Base-by-base conservation (phyloP, 1,139 yeast genomes). In the Candida neerlandica region DNA sequence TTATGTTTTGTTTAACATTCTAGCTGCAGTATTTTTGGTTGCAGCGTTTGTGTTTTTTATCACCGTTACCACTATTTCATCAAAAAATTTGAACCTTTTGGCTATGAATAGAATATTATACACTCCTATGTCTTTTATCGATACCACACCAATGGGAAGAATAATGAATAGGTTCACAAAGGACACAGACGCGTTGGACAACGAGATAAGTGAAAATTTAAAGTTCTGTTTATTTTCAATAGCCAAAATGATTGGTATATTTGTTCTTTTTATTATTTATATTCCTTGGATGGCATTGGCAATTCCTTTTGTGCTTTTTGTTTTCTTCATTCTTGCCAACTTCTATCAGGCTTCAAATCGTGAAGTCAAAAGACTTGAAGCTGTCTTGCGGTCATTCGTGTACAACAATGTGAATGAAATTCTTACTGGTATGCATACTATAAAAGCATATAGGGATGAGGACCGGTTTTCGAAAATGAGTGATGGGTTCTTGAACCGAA, bases 181-280 rank as follows among this genome's bases (percentile, higher is more conserved):
- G 60, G 97, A 90, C 65, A 86, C 95, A 0, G 96, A 89, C 62
- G 84, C 85, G 32, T 70, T 89, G 58, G 97, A 90, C 64, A 87
- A 86, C 61, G 90, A 86, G 59, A 71, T 85, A 49, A 80, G 85
- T 40, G 86, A 83, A 55, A 84, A 81, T 61, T 56, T 81, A 44
- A 74, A 88, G 59, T 61, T 83, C 52, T 67, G 81, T 49, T 58
- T 79, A 43, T 78, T 75, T 50, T 76, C 85, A 1, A 58, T 79
- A 27, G 76, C 85, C 30, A 77, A 77, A 51, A 78, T 86, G 47
- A 55, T 81, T 45, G 91, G 92, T 55, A 82, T 86, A 7, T 58
- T 86, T 48, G 75, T 85, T 34, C 77, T 88, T 57, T 83, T 90
- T 62, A 75, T 88, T 44, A 73, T 82, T 58, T 87, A 86, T 61